Evolutionary conservation across 2,329 filamentous ascomycete genomes (phyloP).

Genomic region (Volutella citrinella): DNA sequence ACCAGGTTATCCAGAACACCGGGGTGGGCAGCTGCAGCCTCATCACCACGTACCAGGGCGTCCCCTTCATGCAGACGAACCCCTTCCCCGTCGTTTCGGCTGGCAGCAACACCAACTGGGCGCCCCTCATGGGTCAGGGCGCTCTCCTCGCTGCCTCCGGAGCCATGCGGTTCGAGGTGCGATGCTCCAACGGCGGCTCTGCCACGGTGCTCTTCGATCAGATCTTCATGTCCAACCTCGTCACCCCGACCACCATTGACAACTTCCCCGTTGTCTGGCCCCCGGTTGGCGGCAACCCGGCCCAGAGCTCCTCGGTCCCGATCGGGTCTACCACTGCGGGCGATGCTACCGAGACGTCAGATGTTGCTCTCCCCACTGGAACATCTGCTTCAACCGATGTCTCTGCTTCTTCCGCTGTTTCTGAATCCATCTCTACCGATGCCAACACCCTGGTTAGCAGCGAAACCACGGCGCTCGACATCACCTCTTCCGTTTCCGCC

Average conservation of each 20-base stretch:
- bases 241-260: conserved; percentile 15
- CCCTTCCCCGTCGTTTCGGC: conserved; percentile 15
- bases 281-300: conserved; percentile 9
- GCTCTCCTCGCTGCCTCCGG: conserved; percentile 15
- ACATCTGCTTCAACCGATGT: no score
- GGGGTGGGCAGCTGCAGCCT: conserved; percentile 15
- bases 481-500: no score
- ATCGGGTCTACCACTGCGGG: no score
- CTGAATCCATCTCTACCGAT: no score
- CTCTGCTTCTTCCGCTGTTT: no score
- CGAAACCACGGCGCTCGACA: no score
- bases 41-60: conserved; percentile 16
- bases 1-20: conserved; percentile 13
- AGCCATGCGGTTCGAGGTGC: conserved; percentile 16
- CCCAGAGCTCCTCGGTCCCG: no score
- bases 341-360: no score
- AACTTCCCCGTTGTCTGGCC: conserved; percentile 15
- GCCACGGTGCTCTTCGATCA: conserved; percentile 20
- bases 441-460: no score
- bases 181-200: conserved; percentile 14
- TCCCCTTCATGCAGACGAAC: conserved; percentile 12
- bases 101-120: conserved; percentile 3
- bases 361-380: no score
- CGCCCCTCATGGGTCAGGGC: conserved; percentile 12
- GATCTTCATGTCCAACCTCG: conserved; percentile 21